Evolutionary conservation across 1,284 basidiomycete genomes (phyloP).

Genomic region (Taiwanofungus camphoratus): DNA sequence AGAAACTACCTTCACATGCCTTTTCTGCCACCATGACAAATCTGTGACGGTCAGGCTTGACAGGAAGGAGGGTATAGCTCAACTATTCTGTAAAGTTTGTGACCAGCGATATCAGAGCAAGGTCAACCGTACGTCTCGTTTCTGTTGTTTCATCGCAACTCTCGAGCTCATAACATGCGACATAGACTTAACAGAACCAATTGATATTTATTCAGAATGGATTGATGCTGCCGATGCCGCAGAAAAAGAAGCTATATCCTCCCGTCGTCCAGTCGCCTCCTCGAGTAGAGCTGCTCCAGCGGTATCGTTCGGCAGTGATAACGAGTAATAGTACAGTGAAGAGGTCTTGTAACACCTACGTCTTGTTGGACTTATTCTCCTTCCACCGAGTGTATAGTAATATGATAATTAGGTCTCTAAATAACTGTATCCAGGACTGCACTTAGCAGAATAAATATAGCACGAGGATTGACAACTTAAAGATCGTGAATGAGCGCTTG

Average conservation of each 20-base stretch:
- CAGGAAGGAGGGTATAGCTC: slow-evolving; percentile 75
- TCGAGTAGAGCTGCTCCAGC: slow-evolving; percentile 44
- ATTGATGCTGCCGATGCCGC: slow-evolving; percentile 88
- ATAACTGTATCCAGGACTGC: slow-evolving; percentile 6
- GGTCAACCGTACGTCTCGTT: slow-evolving; percentile 65
- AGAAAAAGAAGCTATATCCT: slow-evolving; percentile 45
- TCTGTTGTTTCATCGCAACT: slow-evolving; percentile 14
- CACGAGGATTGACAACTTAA: no score
- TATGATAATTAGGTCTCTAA: background rate
- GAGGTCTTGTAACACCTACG: no score
- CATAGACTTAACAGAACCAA: slow-evolving; percentile 81
- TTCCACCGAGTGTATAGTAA: slow-evolving; percentile 15
- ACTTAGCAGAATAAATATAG: slow-evolving; percentile 1
- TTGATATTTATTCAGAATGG: slow-evolving; percentile 91
- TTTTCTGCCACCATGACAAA: slow-evolving; percentile 91
- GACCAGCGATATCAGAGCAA: slow-evolving; percentile 80
- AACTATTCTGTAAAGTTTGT: slow-evolving; percentile 74
- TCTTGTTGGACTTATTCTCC: background rate
- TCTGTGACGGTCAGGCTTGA: slow-evolving; percentile 84
- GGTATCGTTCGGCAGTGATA: slow-evolving; percentile 35
- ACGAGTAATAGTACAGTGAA: no score
- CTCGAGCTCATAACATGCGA: slow-evolving; percentile 3
- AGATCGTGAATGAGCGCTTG: slow-evolving; percentile 19
- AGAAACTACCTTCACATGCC: slow-evolving; percentile 77
- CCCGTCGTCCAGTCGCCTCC: slow-evolving; percentile 51